A percentile compares a stretch with the other conserved stretches of the same genome.
Conservation (phyloP, 2,329 filamentous ascomycete genomes). For the Claviceps cyperi region DNA sequence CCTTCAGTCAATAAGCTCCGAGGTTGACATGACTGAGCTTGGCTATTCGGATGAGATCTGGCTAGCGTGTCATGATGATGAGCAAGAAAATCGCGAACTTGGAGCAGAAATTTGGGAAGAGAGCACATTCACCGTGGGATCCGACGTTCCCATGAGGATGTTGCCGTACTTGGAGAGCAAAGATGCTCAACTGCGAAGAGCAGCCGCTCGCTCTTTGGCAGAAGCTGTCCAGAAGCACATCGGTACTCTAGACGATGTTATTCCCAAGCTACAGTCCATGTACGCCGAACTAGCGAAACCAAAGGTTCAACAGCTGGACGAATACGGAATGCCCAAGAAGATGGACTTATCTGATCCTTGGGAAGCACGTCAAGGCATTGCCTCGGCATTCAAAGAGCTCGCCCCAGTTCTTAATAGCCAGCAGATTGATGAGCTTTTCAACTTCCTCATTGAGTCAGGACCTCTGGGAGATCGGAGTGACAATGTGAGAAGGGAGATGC, state of each 20-base stretch:
- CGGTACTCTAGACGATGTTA: constrained; percentile 43
- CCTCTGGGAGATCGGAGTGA: constrained; percentile 73
- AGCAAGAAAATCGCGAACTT: constrained; percentile 71
- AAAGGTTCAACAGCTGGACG: constrained; percentile 69
- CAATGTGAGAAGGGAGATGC: constrained; percentile 74
- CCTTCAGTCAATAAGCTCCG: constrained; percentile 77
- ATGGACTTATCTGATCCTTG: constrained; percentile 77
- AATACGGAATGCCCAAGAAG: constrained; percentile 89
- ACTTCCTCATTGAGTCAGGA: constrained; percentile 73
- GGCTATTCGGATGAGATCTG: constrained; percentile 83
- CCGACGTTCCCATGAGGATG: constrained; percentile 50
- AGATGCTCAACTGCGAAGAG: constrained; percentile 69
- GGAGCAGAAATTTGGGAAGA: constrained; percentile 91
- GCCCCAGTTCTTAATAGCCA: constrained; percentile 52
- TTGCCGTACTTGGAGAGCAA: constrained; percentile 66
- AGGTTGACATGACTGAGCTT: constrained; percentile 81
- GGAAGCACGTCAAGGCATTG: constrained; percentile 83
- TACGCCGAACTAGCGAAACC: constrained; percentile 75
- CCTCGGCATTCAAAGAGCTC: constrained; percentile 73
- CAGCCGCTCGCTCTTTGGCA: constrained; percentile 68
- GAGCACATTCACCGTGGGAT: constrained; percentile 59
- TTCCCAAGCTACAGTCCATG: constrained; percentile 50
- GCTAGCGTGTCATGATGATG: constrained; percentile 84
- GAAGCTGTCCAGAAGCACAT: constrained; percentile 52
- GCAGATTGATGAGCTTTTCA: constrained; percentile 63